A percentile compares a stretch with the other conserved stretches of the same genome.
These are phyloP conservation scores for Peniophora sp. DNA, from an alignment of 1,284 basidiomycete species.

Conservation along the genomic window DNA sequence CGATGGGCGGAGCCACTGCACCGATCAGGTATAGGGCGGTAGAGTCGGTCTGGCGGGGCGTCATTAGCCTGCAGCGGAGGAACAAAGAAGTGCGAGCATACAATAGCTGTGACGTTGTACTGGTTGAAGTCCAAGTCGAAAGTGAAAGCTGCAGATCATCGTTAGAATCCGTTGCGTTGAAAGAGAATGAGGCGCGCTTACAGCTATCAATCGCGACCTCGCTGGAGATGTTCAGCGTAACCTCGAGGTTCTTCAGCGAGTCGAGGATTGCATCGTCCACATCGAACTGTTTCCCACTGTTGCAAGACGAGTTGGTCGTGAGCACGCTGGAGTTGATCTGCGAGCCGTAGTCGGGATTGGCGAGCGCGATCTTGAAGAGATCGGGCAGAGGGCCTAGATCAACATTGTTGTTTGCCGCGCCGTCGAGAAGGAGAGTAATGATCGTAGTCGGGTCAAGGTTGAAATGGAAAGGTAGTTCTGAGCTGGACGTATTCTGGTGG, in stretches of 20 bases:
- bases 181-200: constrained; percentile 43
- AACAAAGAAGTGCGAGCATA: constrained; percentile 59
- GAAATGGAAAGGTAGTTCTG: constrained; percentile 53
- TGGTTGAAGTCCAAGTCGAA: constrained; percentile 35
- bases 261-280: constrained; percentile 10
- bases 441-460: constrained; percentile 68
- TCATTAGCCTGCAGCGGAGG: constrained; percentile 52
- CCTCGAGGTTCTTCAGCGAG: constrained; percentile 24
- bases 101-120: constrained; percentile 62
- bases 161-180: constrained; percentile 29
- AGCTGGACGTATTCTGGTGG: constrained; percentile 51
- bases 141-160: neutral
- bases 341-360: constrained; percentile 43
- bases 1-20: constrained; percentile 68
- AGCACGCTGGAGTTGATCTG: constrained; percentile 65
- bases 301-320: constrained; percentile 43
- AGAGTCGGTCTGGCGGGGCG: constrained; percentile 54
- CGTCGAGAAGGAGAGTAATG: constrained; percentile 62
- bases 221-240: constrained; percentile 41
- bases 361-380: constrained; percentile 60
- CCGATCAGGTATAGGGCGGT: constrained; percentile 66
- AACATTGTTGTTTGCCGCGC: constrained; percentile 57
- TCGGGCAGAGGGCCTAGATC: constrained; percentile 51
- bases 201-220: constrained; percentile 55
- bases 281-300: constrained; percentile 31